Evolutionary conservation across 306 rosid species (phyloP), one percentile per base, ranked within the genome.

Genomic region (Acacia acuminata): DNA sequence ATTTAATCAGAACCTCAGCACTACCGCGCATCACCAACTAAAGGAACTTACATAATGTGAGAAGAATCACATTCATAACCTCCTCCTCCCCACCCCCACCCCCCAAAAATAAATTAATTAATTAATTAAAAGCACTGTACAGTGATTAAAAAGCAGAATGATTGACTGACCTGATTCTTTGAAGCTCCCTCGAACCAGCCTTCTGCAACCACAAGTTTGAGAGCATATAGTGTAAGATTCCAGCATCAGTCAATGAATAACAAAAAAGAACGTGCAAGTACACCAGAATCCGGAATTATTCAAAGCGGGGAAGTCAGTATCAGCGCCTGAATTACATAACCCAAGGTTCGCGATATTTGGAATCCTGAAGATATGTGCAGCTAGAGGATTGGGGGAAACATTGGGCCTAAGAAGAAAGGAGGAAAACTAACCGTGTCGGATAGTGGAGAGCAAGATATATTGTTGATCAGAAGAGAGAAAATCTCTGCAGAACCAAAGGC

Each of bases 101-200:
- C 42, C 8, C 7, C 6, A 38, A 38, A 38, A 38, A 5, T 0
- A 36, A 36, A n/a, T n/a, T n/a, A n/a, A 36, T 2, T 3, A 32
- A 32, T 0, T 3, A 38, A 38, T 5, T 5, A 38, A 38, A 38
- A 38, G 15, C 64, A 27, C 45, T 3, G 4, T 47, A 43, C 5
- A 51, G 47, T 48, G 43, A 15, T 17, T 19, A 8, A 58, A 58
- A 51, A 17, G 69, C 38, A 67, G 36, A 11, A 40, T 34, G 67
- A 22, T 40, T 40, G 55, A 22, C 10, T 71, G 43, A 87, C 94
- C 94, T 91, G 94, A 75, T 91, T 91, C 76, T 85, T 80, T 55
- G 90, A 85, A 77, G 87, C 82, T 79, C 87, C 88, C 34, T 69
- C 58, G 90, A 89, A 87, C 94, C 94, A 89, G 71, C 91, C 83